These are phyloP conservation scores for Gossypium davidsonii DNA, from an alignment of 441 rosid genomes.

Conservation along the genomic window DNA sequence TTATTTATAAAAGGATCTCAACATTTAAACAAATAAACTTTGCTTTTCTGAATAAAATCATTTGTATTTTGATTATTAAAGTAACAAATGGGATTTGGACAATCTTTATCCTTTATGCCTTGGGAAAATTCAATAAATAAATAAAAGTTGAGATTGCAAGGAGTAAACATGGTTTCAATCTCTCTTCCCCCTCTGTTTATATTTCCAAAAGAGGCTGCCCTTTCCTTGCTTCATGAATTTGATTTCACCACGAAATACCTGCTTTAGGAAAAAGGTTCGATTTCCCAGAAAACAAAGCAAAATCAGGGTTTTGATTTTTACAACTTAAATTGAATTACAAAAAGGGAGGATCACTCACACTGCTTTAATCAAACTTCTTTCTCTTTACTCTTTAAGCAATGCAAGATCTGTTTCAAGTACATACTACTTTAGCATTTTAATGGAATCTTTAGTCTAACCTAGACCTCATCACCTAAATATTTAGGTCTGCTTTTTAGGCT, in stretches of 20 bases:
- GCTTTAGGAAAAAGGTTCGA: not conserved
- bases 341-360: not conserved
- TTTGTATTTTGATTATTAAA: no score
- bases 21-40: no score
- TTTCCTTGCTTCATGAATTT: not conserved
- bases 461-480: no score
- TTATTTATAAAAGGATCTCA: no score
- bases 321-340: not conserved
- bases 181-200: not conserved
- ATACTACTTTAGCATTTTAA: no score
- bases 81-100: no score
- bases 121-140: no score
- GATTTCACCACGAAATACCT: not conserved
- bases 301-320: not conserved
- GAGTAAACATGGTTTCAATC: not conserved
- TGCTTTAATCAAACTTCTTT: not conserved
- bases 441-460: no score
- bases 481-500: no score
- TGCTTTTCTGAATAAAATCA: no score
- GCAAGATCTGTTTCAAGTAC: not conserved
- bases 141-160: conserved; percentile 17
- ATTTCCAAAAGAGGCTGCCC: not conserved
- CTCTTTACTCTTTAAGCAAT: not conserved
- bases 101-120: no score
- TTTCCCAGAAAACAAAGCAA: not conserved